phyloP scores from a whole-genome alignment of 805 yeast genomes.

The Nadsonia fulvescens region DNA sequence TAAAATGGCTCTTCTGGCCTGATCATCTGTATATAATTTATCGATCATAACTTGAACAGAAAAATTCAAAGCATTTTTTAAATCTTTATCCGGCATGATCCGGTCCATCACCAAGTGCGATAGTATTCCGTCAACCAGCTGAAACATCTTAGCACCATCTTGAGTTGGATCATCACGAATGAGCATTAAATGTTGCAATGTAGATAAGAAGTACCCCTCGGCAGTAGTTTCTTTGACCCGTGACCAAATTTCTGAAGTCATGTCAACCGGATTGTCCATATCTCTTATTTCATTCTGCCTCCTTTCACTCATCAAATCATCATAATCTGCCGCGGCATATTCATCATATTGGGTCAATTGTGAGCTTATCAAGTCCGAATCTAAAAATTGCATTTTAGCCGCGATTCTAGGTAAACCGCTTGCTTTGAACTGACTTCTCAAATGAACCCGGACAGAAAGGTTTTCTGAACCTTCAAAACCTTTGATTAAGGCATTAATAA shows the following conservation, averaged over 20 bases:
- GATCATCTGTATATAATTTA: constrained; percentile 67
- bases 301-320: constrained; percentile 23
- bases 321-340: constrained; percentile 36
- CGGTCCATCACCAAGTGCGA: constrained; percentile 41
- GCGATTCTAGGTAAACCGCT: constrained; percentile 39
- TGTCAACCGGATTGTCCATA: constrained; percentile 55
- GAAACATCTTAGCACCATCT: constrained; percentile 31
- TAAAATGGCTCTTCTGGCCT: constrained; percentile 51
- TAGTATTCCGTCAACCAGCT: constrained; percentile 46
- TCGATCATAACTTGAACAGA: constrained; percentile 60
- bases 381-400: constrained; percentile 31
- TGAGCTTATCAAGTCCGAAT: constrained; percentile 41
- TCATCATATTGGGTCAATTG: constrained; percentile 47
- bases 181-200: constrained; percentile 48
- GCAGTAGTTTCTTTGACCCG: constrained; percentile 41
- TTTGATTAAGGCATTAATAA: constrained; percentile 40
- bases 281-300: constrained; percentile 30
- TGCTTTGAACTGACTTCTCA: constrained; percentile 42
- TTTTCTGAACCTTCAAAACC: constrained; percentile 14
- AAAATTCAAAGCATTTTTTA: constrained; percentile 52
- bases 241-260: constrained; percentile 40
- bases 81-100: constrained; percentile 25
- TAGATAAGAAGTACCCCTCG: constrained; percentile 38
- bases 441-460: constrained; percentile 26
- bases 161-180: constrained; percentile 22